Conservation (phyloP, 2,329 filamentous ascomycete genomes). For the Colletotrichum somersetense region DNA sequence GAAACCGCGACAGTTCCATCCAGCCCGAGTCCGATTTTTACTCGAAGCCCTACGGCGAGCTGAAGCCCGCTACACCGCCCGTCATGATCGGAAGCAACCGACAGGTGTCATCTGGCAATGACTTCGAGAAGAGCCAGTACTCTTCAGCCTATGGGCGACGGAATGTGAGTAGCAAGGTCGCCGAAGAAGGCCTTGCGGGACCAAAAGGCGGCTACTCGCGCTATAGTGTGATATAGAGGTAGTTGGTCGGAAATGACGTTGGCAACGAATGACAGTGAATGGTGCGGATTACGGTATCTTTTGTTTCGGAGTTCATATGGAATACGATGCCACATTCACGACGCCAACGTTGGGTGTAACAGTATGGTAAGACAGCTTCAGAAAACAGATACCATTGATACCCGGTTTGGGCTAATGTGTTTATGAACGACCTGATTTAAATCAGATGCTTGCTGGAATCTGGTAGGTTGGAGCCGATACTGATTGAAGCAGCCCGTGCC, state of each 20-base stretch:
- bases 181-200: constrained; percentile 74
- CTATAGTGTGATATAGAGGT: constrained; percentile 43
- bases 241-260: neutral
- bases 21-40: constrained; percentile 64
- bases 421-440: neutral
- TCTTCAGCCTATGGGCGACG: constrained; percentile 58
- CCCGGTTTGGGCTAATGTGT: neutral
- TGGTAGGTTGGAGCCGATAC: neutral
- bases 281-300: neutral
- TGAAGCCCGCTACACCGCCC: constrained; percentile 66
- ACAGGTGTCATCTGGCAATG: constrained; percentile 71
- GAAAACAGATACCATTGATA: neutral
- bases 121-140: constrained; percentile 56
- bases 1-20: constrained; percentile 60
- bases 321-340: constrained; percentile 1
- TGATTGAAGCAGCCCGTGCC: neutral
- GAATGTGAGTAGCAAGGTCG: constrained; percentile 79
- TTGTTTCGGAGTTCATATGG: constrained; percentile 2
- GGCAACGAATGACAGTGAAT: neutral
- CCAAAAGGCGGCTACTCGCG: constrained; percentile 44
- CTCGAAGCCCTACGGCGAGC: constrained; percentile 70
- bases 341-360: neutral
- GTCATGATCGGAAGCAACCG: constrained; percentile 63
- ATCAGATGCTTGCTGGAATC: no score
- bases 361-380: neutral